Evolutionary conservation across 2,329 filamentous ascomycete genomes (phyloP), one percentile per base, ranked within the genome.

Genomic region (Diaporthe sp.): DNA sequence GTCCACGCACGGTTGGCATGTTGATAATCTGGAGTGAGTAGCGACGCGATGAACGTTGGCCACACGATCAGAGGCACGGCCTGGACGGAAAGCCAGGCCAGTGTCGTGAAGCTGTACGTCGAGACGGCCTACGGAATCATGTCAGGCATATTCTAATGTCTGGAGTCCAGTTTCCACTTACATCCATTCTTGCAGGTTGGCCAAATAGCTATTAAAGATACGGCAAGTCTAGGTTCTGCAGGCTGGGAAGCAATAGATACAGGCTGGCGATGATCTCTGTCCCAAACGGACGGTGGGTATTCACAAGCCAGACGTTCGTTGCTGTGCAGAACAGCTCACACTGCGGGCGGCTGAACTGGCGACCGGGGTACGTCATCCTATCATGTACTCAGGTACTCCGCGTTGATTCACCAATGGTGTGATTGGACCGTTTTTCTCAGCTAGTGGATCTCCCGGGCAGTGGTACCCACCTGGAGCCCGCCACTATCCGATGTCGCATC

Each of bases 51-150:
- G 78, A 88, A 87, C 22, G 84, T 83, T 2, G 88, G 88, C 84
- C 86, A 88, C 68, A 87, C 55, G 28, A 89, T 83, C 13, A 89
- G 83, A 2, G 88, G 85, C 2, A 87, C 31, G 13, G 85, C 87
- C 80, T 91, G 89, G 12, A 85, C 79, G 51, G 83, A 77, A 72
- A 90, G 84, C 89, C 89, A 91, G 79, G 84, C 87, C 61, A 89
- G 84, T 73, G 88, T 89, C 65, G 86, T 85, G 81, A 88, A 86
- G 79, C 85, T 88, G 81, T 89, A 91, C 19, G 85, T 80, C 73
- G 88, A 86, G 78, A 89, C 83, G 74, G 87, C 84, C 88, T 90
- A 73, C 49, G 79, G 73, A 31, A 62, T 34, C 25, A 19, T 37
- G 34, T 62, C 31, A 67, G 49, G 46, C 12, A 3, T 3, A 51